phyloP scores from a whole-genome alignment of 2,329 filamentous ascomycete species.

The Epichloe uncinata region DNA sequence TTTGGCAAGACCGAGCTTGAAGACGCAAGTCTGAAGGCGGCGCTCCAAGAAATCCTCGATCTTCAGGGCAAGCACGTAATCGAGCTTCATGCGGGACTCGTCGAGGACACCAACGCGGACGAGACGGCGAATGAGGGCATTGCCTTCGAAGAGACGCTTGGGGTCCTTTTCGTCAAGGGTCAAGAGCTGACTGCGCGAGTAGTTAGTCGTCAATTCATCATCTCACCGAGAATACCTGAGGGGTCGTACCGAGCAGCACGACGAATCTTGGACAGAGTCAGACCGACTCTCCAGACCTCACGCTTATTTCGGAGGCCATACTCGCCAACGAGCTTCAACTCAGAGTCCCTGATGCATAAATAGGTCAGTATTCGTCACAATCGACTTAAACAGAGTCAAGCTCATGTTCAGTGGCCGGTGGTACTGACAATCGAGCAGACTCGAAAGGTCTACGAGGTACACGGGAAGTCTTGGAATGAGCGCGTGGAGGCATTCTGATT shows the following conservation, averaged over 20 bases:
- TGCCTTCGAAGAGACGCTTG: conserved; percentile 99
- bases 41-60: conserved; percentile 99
- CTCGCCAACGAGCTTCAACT: conserved; percentile 99
- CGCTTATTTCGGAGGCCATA: conserved; percentile 99
- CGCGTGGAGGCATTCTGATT: conserved; percentile 33
- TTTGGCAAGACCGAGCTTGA: conserved; percentile 99
- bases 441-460: conserved; percentile 97
- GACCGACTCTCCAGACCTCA: conserved; percentile 99
- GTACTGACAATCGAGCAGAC: conserved; percentile 98
- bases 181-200: conserved; percentile 72
- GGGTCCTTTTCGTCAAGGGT: conserved; percentile 99
- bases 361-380: conserved; percentile 58
- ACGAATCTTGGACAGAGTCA: conserved; percentile 99
- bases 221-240: background rate
- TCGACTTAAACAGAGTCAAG: conserved; percentile 96
- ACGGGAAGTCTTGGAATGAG: conserved; percentile 99
- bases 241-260: conserved; percentile 87
- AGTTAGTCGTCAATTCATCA: conserved; percentile 13
- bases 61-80: conserved; percentile 99
- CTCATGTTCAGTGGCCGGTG: conserved; percentile 94
- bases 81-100: conserved; percentile 99
- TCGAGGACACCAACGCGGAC: conserved; percentile 99
- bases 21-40: conserved; percentile 98
- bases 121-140: conserved; percentile 99
- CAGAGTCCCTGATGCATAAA: conserved; percentile 69